Conservation (phyloP, 1,284 basidiomycete genomes). For the Pseudomicrostroma phylloplanum region DNA sequence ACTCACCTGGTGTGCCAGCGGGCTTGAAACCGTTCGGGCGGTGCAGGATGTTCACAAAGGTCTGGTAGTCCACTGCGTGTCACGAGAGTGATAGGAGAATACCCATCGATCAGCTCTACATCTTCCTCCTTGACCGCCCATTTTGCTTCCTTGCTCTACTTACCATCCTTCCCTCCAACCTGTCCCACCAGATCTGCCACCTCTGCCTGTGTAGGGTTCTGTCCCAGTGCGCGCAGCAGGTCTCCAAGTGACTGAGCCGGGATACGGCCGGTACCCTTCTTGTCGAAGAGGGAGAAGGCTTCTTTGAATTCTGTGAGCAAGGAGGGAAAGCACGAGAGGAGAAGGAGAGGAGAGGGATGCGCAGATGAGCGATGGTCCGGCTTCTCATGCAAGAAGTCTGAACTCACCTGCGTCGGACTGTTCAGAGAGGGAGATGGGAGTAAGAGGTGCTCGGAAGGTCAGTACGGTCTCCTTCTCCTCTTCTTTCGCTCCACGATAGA, state of each 20-base stretch:
- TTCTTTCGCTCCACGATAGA: no score
- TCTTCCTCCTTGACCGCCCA: neutral
- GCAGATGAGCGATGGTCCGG: neutral
- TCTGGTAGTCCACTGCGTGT: conserved; percentile 54
- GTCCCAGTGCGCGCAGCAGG: conserved; percentile 84
- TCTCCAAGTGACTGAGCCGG: conserved; percentile 87
- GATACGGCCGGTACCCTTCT: conserved; percentile 84
- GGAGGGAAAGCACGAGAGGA: neutral
- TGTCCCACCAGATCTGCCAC: conserved; percentile 71
- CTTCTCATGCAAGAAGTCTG: neutral
- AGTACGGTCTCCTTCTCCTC: no score
- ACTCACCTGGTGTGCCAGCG: conserved; percentile 50
- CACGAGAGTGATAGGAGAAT: neutral
- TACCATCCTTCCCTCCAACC: conserved; percentile 64
- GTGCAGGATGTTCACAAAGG: conserved; percentile 84
- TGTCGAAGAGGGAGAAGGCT: conserved; percentile 96
- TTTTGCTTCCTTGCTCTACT: neutral
- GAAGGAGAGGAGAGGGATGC: neutral
- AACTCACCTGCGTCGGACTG: conserved; percentile 8
- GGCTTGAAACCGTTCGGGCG: conserved; percentile 94
- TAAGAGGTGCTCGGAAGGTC: neutral
- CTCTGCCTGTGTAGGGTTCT: conserved; percentile 97
- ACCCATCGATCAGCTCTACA: no score
- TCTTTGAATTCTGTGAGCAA: conserved; percentile 60
- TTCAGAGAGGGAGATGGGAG: neutral